Percentiles rank a stretch among this genome's conserved stretches.
Conservation (phyloP, 1,284 basidiomycete genomes). For the Athelia sp. region DNA sequence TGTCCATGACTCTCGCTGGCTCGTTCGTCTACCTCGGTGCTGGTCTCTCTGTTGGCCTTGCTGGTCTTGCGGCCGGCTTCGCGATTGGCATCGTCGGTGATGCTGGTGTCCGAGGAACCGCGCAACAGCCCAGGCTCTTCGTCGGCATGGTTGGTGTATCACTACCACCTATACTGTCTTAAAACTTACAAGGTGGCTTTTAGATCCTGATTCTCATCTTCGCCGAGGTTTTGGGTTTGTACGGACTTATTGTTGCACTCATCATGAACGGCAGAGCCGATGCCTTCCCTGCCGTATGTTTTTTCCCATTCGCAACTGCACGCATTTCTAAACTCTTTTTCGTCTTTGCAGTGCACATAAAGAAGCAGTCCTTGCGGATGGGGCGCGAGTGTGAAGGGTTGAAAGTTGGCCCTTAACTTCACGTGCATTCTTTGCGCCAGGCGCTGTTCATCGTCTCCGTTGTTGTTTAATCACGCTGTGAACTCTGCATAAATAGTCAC, state of each 20-base stretch:
- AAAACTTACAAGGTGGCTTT: no score
- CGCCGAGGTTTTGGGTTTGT: conserved; percentile 80
- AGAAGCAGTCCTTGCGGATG: no score
- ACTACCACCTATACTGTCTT: neutral
- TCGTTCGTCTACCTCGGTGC: conserved; percentile 90
- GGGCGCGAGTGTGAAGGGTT: no score
- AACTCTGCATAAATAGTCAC: no score
- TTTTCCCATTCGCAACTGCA: no score
- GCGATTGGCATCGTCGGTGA: conserved; percentile 96
- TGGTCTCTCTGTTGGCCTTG: conserved; percentile 82
- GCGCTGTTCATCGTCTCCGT: no score
- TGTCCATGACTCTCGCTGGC: conserved; percentile 65
- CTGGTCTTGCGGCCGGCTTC: conserved; percentile 87
- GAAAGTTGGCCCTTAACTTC: no score
- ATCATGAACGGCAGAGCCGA: conserved; percentile 76
- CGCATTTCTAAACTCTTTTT: no score
- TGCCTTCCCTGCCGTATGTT: neutral
- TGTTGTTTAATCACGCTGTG: no score
- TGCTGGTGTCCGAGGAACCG: conserved; percentile 87
- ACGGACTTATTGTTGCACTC: conserved; percentile 84
- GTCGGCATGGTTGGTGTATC: conserved; percentile 68
- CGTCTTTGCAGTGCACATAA: no score
- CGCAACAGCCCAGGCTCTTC: conserved; percentile 90
- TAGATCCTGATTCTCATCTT: conserved; percentile 77
- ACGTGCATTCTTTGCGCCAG: no score